A percentile compares a stretch with the other conserved stretches of the same genome.
phyloP scores from a whole-genome alignment of 2,329 filamentous ascomycete genomes.

The Monosporascus ibericus region DNA sequence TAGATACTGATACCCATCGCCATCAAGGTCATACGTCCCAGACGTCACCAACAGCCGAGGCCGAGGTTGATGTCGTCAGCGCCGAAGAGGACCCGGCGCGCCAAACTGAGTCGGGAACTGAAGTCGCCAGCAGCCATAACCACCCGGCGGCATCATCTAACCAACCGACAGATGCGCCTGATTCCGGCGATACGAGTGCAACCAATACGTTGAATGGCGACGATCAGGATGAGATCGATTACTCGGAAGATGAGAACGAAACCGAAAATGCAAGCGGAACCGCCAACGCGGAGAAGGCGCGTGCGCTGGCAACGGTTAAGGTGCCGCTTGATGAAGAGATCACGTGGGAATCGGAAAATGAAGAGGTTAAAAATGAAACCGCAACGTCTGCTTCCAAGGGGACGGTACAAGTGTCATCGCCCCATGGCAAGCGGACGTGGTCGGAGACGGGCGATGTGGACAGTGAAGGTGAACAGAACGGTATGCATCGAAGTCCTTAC shows the following conservation, averaged over 20 bases:
- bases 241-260: slow-evolving; percentile 29
- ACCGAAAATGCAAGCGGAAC: slow-evolving; percentile 12
- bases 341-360: slow-evolving; percentile 29
- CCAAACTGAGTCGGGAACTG: slow-evolving; percentile 2
- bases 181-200: slow-evolving; percentile 29
- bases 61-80: slow-evolving; percentile 4
- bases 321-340: slow-evolving; percentile 23
- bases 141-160: slow-evolving; percentile 5
- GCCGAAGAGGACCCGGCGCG: slow-evolving; percentile 2
- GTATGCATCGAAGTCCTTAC: slow-evolving; percentile 14
- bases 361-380: slow-evolving; percentile 16
- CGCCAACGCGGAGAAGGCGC: slow-evolving; percentile 10
- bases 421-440: slow-evolving; percentile 22
- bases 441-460: slow-evolving; percentile 21
- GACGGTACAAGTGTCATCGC: slow-evolving; percentile 29
- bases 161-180: slow-evolving; percentile 22
- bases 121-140: slow-evolving; percentile 6
- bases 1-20: slow-evolving; percentile 11
- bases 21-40: slow-evolving; percentile 15
- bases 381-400: slow-evolving; percentile 10
- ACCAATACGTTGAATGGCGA: slow-evolving; percentile 27
- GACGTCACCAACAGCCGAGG: slow-evolving; percentile 4
- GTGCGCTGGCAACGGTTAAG: slow-evolving; percentile 14
- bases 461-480: slow-evolving; percentile 20
- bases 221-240: slow-evolving; percentile 29